Evolutionary conservation across 2,329 filamentous ascomycete species (phyloP).

Genomic region (Pseudogymnoascus sp.): DNA sequence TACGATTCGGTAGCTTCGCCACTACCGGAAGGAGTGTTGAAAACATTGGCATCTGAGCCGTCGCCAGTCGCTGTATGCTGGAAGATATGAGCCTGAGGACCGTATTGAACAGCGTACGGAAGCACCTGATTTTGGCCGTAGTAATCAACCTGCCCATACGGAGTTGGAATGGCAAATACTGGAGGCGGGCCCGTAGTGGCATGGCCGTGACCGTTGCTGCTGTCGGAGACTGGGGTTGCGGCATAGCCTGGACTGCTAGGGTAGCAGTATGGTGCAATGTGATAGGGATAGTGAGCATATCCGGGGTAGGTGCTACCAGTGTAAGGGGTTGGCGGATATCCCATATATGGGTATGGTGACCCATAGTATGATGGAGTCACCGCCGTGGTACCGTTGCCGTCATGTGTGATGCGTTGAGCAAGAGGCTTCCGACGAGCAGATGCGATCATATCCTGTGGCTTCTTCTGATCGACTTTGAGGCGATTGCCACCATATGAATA

Average conservation of each 20-base stretch:
- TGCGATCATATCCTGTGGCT: slow-evolving; percentile 17
- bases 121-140: slow-evolving; percentile 1
- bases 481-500: slow-evolving; percentile 18
- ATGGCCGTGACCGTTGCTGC: background rate
- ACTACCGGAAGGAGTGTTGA: background rate
- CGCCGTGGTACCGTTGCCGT: background rate
- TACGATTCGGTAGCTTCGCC: background rate
- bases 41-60: background rate
- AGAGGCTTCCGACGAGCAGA: slow-evolving; percentile 1
- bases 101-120: background rate
- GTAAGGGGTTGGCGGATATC: slow-evolving; percentile 3
- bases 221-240: background rate
- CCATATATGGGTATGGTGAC: background rate
- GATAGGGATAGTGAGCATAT: background rate
- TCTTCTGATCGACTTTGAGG: slow-evolving; percentile 25
- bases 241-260: background rate
- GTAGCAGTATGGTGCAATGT: background rate
- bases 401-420: background rate
- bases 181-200: background rate
- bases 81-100: background rate
- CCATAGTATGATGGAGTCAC: background rate
- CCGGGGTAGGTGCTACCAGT: background rate
- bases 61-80: background rate
- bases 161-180: slow-evolving; percentile 4
- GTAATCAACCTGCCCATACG: background rate